These are phyloP conservation scores for Coleophoma cylindrospora DNA, from an alignment of 2,329 filamentous ascomycete genomes.

Conservation along the genomic window DNA sequence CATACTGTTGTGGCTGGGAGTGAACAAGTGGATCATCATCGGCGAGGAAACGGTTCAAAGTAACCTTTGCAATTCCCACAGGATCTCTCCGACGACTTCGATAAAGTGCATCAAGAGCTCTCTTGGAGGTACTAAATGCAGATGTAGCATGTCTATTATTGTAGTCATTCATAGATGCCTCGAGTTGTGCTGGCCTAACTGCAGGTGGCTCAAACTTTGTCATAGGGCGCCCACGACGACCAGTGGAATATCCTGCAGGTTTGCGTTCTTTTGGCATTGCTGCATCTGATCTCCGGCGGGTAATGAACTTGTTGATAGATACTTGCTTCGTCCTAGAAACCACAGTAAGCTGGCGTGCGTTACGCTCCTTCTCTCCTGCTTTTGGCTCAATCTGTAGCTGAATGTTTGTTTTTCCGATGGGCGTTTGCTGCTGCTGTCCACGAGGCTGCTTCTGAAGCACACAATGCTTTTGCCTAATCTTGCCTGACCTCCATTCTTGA, in stretches of 20 bases:
- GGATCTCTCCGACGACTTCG: slow-evolving; percentile 31
- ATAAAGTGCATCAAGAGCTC: slow-evolving; percentile 49
- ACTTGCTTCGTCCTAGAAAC: slow-evolving; percentile 16
- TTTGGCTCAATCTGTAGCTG: neutral
- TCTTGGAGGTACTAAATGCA: slow-evolving; percentile 47
- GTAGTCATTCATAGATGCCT: slow-evolving; percentile 36
- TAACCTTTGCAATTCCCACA: slow-evolving; percentile 21
- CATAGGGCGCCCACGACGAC: neutral
- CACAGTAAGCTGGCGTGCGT: slow-evolving; percentile 9
- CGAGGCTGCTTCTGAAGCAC: neutral
- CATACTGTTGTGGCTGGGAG: slow-evolving; percentile 3
- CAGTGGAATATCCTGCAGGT: no score
- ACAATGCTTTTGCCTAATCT: slow-evolving; percentile 14
- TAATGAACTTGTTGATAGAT: slow-evolving; percentile 27
- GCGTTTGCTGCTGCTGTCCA: neutral
- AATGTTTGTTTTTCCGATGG: neutral
- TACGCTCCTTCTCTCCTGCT: neutral
- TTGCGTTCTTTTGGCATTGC: no score
- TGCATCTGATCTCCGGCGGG: slow-evolving; percentile 3
- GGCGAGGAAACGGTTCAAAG: slow-evolving; percentile 31
- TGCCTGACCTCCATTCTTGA: slow-evolving; percentile 45
- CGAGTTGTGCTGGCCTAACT: slow-evolving; percentile 49
- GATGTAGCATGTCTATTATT: slow-evolving; percentile 23
- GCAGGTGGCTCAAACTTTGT: slow-evolving; percentile 11
- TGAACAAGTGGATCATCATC: slow-evolving; percentile 13